Conservation (phyloP, 495 filamentous ascomycete genomes). For the Hypoxylon fuscum region DNA sequence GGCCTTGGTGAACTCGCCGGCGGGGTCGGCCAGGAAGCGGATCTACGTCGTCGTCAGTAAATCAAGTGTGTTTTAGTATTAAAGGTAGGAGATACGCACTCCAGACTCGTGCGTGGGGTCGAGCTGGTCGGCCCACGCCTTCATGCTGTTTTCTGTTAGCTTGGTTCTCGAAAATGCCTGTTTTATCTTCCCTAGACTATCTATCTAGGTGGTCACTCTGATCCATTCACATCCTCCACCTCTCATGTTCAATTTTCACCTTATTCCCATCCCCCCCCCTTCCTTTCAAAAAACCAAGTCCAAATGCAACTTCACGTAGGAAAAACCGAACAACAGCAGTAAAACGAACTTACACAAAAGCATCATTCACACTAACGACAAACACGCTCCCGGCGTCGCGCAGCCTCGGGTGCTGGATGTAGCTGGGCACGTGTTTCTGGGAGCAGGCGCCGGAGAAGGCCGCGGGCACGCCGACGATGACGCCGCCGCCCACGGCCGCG, state of each 20-base stretch:
- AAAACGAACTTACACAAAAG: conserved; percentile 82
- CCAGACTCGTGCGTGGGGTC: conserved; percentile 76
- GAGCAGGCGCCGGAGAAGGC: conserved; percentile 89
- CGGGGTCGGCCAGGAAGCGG: conserved; percentile 91
- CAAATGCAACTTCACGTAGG: too few species aligned
- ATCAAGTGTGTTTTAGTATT: neutral
- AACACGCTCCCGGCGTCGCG: conserved; percentile 82
- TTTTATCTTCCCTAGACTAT: too few species aligned
- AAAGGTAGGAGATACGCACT: conserved; percentile 60
- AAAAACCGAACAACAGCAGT: conserved; percentile 6
- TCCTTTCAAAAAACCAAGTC: conserved; percentile 1
- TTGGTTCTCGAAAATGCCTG: neutral
- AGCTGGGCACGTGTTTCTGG: conserved; percentile 80
- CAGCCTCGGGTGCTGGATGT: conserved; percentile 76
- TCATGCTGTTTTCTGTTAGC: conserved; percentile 66
- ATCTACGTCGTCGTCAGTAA: conserved; percentile 51
- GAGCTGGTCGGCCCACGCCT: conserved; percentile 80
- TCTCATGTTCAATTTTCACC: too few species aligned
- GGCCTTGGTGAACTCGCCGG: conserved; percentile 82
- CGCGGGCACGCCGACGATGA: conserved; percentile 91
- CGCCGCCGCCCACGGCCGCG: conserved; percentile 69
- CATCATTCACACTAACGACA: conserved; percentile 92
- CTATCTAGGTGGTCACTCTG: too few species aligned
- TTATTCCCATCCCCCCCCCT: neutral
- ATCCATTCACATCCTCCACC: too few species aligned